Percentiles rank a stretch among this genome's conserved stretches.
Conservation (phyloP, 140 eudicot species). For the Stevia rebaudiana region DNA sequence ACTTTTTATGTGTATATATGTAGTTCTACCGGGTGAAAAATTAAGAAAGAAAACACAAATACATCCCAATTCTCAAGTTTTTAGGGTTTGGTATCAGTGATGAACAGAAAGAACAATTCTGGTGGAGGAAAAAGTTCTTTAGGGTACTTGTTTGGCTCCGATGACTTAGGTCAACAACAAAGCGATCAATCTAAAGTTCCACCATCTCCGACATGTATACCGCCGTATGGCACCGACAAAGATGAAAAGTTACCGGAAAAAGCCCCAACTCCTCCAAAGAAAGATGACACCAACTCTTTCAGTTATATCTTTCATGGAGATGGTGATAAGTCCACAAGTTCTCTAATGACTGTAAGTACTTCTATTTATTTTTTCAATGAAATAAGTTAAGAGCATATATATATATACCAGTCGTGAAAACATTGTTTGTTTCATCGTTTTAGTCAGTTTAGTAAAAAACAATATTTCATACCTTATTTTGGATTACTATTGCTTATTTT, state of each 20-base stretch:
- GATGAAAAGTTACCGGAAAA: slow-evolving; percentile 16
- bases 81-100: slow-evolving; percentile 19
- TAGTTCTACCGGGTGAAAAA: not conserved
- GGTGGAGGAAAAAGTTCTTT: slow-evolving; percentile 79
- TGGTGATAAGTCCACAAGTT: slow-evolving; percentile 39
- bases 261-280: slow-evolving; percentile 22
- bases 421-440: too few species aligned
- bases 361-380: too few species aligned
- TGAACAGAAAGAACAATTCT: slow-evolving; percentile 47
- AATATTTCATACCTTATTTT: too few species aligned
- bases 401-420: too few species aligned
- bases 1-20: not conserved
- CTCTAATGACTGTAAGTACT: slow-evolving; percentile 30
- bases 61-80: slow-evolving; percentile 7
- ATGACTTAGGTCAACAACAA: slow-evolving; percentile 24
- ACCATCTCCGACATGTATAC: slow-evolving; percentile 29
- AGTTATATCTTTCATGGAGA: slow-evolving; percentile 25
- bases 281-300: not conserved
- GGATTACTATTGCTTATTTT: not conserved
- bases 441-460: too few species aligned
- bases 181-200: slow-evolving; percentile 12
- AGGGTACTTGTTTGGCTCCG: slow-evolving; percentile 59
- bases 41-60: not conserved
- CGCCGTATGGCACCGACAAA: slow-evolving; percentile 51
- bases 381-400: too few species aligned